These are phyloP conservation scores for Hygrophorus pudorinus DNA, from an alignment of 768 basidiomycete genomes.

Conservation along the genomic window DNA sequence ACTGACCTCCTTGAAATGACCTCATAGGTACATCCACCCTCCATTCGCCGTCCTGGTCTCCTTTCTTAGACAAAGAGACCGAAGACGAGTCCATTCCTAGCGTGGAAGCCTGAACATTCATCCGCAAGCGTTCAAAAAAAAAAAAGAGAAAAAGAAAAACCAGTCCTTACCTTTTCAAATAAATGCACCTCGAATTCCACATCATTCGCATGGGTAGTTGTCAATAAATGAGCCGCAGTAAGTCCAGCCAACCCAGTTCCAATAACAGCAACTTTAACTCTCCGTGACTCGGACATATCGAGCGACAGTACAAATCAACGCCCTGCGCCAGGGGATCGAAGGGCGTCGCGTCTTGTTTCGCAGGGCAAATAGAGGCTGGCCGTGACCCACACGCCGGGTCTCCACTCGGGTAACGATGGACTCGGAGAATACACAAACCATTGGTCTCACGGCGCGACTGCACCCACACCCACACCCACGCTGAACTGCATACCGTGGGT, in stretches of 20 bases:
- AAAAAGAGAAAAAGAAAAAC: slow-evolving; percentile 2
- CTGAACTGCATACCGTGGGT: no score
- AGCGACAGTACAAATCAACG: neutral
- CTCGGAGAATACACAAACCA: no score
- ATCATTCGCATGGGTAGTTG: slow-evolving; percentile 18
- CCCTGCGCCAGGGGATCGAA: no score
- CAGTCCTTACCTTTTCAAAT: slow-evolving; percentile 54
- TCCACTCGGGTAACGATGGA: no score
- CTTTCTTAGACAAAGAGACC: slow-evolving; percentile 32
- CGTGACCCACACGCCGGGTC: no score
- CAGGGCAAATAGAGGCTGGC: no score
- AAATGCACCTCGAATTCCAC: slow-evolving; percentile 58
- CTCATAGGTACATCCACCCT: slow-evolving; percentile 75
- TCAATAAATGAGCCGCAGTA: slow-evolving; percentile 53
- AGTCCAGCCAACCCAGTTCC: slow-evolving; percentile 70
- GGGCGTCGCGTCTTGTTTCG: no score
- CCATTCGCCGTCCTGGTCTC: slow-evolving; percentile 27
- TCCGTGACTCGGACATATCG: slow-evolving; percentile 21
- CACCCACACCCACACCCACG: no score
- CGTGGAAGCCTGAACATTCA: slow-evolving; percentile 32
- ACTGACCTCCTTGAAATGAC: slow-evolving; percentile 67
- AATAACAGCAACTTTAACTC: slow-evolving; percentile 56
- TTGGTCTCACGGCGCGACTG: no score
- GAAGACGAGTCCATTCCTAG: slow-evolving; percentile 67
- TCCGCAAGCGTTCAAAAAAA: neutral